These are phyloP conservation scores for Camelina hispida DNA, from an alignment of 345 rosid species.

Conservation along the genomic window DNA sequence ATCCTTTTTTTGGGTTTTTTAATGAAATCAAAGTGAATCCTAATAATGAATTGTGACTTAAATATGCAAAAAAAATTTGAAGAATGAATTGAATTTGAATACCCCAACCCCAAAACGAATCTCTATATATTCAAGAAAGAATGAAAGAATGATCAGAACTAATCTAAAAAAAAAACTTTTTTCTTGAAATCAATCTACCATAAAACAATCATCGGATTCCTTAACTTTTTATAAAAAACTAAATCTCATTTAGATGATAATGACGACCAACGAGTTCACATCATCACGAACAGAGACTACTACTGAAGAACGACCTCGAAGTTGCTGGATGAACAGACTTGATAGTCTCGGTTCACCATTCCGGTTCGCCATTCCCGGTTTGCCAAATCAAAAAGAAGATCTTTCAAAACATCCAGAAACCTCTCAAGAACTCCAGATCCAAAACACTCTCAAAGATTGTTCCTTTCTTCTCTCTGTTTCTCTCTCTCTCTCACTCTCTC, in stretches of 20 bases:
- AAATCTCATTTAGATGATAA: constrained; percentile 51
- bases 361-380: constrained; percentile 47
- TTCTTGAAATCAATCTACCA: constrained; percentile 53
- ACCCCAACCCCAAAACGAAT: constrained; percentile 38
- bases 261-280: constrained; percentile 46
- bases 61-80: constrained; percentile 25
- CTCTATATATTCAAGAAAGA: constrained; percentile 54
- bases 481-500: constrained; percentile 18
- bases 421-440: constrained; percentile 15
- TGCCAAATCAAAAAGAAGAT: constrained; percentile 30
- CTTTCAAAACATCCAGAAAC: constrained; percentile 25
- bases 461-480: constrained; percentile 17
- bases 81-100: constrained; percentile 27
- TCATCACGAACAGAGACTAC: constrained; percentile 49
- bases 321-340: constrained; percentile 52
- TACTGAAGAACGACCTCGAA: constrained; percentile 50
- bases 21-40: constrained; percentile 47
- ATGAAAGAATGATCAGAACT: constrained; percentile 71
- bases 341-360: constrained; percentile 52
- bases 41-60: constrained; percentile 34
- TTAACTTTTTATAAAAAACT: constrained; percentile 44
- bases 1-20: background rate
- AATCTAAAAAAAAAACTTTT: constrained; percentile 27
- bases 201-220: constrained; percentile 98
- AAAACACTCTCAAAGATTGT: constrained; percentile 30